These are phyloP conservation scores for Brassica napus DNA, from an alignment of 345 rosid species.

Conservation along the genomic window Da-Ae NC_063445.1:1118001-1118500, in stretches of 20 bases:
- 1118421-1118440: background rate
- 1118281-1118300: background rate
- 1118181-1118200: background rate
- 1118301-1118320: background rate
- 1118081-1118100: background rate
- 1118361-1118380: conserved; percentile 18
- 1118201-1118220: background rate
- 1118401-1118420: conserved; percentile 13
- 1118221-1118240: background rate
- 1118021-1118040: background rate
- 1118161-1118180: background rate
- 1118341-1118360: conserved; percentile 21
- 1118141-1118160: background rate
- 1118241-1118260: background rate
- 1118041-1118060: background rate
- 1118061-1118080: background rate
- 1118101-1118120: background rate
- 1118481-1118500: conserved; percentile 11
- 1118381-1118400: conserved; percentile 23
- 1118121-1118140: background rate
- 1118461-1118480: conserved; percentile 20
- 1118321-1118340: background rate
- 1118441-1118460: background rate
- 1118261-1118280: background rate
- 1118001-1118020: background rate